These are phyloP conservation scores for Gossypium australe DNA, from an alignment of 345 rosid genomes.

Conservation along the genomic window DNA sequence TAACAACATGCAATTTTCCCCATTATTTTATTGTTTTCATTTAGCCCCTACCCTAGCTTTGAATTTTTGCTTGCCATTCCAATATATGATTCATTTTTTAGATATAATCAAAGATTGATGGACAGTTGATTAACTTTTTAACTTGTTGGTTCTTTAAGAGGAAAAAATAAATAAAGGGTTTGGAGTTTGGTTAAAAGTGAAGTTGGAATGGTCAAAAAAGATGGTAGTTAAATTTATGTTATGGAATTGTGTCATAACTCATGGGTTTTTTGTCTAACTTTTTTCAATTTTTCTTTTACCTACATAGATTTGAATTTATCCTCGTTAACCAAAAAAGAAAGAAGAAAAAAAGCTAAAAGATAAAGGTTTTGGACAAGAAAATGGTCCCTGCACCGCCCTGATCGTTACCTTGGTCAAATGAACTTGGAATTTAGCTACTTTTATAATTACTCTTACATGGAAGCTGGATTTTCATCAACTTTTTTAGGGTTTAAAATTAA, in stretches of 20 bases:
- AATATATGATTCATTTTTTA: not conserved
- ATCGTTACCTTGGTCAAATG: not conserved
- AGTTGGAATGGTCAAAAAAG: constrained; percentile 35
- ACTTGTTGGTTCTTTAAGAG: not conserved
- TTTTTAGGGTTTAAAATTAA: not conserved
- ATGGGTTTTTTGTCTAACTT: constrained; percentile 12
- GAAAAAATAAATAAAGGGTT: not conserved
- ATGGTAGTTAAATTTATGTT: constrained; percentile 3
- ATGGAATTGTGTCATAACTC: constrained; percentile 6
- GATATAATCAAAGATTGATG: not conserved
- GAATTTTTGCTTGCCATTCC: not conserved
- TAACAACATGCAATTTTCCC: constrained; percentile 4
- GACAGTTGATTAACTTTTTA: not conserved
- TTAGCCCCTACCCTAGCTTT: constrained; percentile 15
- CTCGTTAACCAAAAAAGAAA: not conserved
- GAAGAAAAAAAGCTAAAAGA: not conserved
- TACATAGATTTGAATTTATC: not conserved
- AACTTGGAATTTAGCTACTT: not conserved
- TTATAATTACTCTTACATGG: not conserved
- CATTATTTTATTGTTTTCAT: not conserved
- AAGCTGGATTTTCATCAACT: not conserved
- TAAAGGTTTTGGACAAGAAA: not conserved
- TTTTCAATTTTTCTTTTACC: constrained; percentile 3
- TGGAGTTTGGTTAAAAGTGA: constrained; percentile 9
- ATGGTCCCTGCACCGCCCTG: constrained; percentile 2